Evolutionary conservation across 805 yeast species (phyloP).

Genomic region (Candida parachauliodes): DNA sequence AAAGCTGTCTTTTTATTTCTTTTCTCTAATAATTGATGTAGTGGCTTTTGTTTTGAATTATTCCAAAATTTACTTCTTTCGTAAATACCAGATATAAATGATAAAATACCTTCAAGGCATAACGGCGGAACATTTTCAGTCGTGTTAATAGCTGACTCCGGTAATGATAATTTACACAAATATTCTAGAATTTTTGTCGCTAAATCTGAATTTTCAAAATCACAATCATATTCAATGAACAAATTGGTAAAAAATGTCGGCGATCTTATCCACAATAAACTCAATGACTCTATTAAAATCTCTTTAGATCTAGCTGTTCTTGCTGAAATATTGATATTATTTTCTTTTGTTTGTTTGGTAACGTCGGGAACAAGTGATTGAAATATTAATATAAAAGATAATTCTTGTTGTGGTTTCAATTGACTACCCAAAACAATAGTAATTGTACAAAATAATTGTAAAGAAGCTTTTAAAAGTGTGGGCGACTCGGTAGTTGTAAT

Average conservation of each 20-base stretch:
- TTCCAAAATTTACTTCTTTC: slow-evolving; percentile 39
- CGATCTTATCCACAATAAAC: slow-evolving; percentile 76
- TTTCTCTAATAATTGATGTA: slow-evolving; percentile 37
- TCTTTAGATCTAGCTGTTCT: slow-evolving; percentile 60
- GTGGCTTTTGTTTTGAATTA: slow-evolving; percentile 6
- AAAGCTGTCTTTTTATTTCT: slow-evolving; percentile 67
- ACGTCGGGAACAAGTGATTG: slow-evolving; percentile 46
- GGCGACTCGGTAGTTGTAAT: slow-evolving; percentile 73
- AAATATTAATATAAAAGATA: slow-evolving; percentile 61
- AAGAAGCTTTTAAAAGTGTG: slow-evolving; percentile 66
- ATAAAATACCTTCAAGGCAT: slow-evolving; percentile 82
- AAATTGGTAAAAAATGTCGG: slow-evolving; percentile 73
- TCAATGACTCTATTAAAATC: slow-evolving; percentile 75
- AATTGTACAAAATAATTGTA: slow-evolving; percentile 72
- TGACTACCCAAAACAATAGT: slow-evolving; percentile 61
- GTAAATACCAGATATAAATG: slow-evolving; percentile 62
- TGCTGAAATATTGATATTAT: slow-evolving; percentile 16
- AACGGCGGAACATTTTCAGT: slow-evolving; percentile 90
- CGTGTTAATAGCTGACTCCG: slow-evolving; percentile 76
- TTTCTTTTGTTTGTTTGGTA: slow-evolving; percentile 15
- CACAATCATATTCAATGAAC: slow-evolving; percentile 86
- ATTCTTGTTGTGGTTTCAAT: slow-evolving; percentile 78
- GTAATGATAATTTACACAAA: slow-evolving; percentile 73
- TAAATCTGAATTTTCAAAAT: slow-evolving; percentile 79
- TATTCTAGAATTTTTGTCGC: slow-evolving; percentile 64